A percentile compares a stretch with the other conserved stretches of the same genome.
Evolutionary conservation across 2,329 filamentous ascomycete species (phyloP).

Genomic region (Calcarisporium arbuscula): DNA sequence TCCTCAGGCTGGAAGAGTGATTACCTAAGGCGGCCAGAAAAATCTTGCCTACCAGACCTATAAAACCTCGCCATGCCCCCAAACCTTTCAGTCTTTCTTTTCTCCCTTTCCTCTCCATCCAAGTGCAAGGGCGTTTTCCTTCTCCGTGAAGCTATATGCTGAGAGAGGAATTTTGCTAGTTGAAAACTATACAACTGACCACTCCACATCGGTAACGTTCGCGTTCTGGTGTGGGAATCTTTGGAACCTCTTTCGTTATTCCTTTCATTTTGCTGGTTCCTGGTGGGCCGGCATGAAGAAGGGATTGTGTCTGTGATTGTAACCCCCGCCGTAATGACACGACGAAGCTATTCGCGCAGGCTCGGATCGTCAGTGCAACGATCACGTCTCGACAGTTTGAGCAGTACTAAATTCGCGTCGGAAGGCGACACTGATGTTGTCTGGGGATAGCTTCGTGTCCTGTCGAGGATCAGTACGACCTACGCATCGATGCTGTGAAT

Average conservation of each 20-base stretch:
- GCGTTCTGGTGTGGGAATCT: slow-evolving; percentile 69
- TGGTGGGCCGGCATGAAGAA: slow-evolving; percentile 33
- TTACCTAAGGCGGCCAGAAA: too few relatives aligned
- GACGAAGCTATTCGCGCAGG: slow-evolving; percentile 4
- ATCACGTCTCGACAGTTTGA: too few relatives aligned
- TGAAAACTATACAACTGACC: slow-evolving; percentile 76
- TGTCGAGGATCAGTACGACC: too few relatives aligned
- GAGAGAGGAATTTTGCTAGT: slow-evolving; percentile 85
- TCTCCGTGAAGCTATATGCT: slow-evolving; percentile 56
- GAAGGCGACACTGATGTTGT: too few relatives aligned
- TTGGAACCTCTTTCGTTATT: slow-evolving; percentile 44
- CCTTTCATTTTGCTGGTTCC: slow-evolving; percentile 36
- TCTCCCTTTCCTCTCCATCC: slow-evolving; percentile 44
- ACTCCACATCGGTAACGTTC: slow-evolving; percentile 60
- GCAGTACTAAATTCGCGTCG: too few relatives aligned
- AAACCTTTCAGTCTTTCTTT: slow-evolving; percentile 24
- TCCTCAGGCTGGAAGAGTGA: too few relatives aligned
- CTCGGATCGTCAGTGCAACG: too few relatives aligned
- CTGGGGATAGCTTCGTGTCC: too few relatives aligned
- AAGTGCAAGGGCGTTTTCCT: slow-evolving; percentile 63
- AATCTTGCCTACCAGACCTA: too few relatives aligned
- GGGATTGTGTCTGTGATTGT: too few relatives aligned
- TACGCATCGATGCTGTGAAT: too few relatives aligned
- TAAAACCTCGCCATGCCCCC: slow-evolving; percentile 23
- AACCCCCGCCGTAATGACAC: too few relatives aligned